Evolutionary conservation across 1,284 basidiomycete species (phyloP), one percentile per base, ranked within the genome.

Genomic region (Phylloporus gajari): DNA sequence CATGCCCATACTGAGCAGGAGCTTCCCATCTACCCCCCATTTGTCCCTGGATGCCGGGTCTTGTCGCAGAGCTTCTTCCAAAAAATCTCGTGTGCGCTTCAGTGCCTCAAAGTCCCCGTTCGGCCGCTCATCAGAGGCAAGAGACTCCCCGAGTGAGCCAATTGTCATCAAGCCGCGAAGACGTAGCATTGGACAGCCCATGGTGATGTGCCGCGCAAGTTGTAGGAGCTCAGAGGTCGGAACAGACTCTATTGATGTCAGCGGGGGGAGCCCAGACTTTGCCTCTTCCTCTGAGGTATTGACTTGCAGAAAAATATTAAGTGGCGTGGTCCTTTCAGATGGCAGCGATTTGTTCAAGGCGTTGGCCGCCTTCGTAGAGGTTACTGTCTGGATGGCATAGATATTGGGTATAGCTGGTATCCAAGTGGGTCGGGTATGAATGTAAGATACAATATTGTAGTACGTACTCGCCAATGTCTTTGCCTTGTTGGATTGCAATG

Each of bases 1-100:
- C 97, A 99, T 99, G 30, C 97, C 97, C 97, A 99, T 99, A 79
- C 96, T 97, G 80, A 99, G 82, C 79, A 96, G 81, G 72, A 99
- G 82, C 68, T 84, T 85, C 8, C 91, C 89, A 9, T 86, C 85
- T 64, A 86, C 83, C 13, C 91, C 91, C 90, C 89, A 92, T 60
- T 75, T 83, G 44, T 76, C 73, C 74, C 74, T 17, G n/a, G 40
- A 71, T 13, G 78, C 73, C 3, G 82, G 79, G 15, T 86, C 83
- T 32, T 83, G 79, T 58, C 68, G 68, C 66, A 95, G 80, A 42
- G 84, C 80, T 21, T 79, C 83, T 60, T 88, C 85, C 68, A 98
- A 84, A 23, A 85, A 75, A 65, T 89, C 87, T 68, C 94, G 86
- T 12, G 93, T 94, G 74, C 85, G 83, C 67, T 88, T 90, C 60